Percentiles rank a stretch among this genome's conserved stretches.
phyloP scores from a whole-genome alignment of 805 yeast species.

The Vanderwaltozyma polyspora region DNA sequence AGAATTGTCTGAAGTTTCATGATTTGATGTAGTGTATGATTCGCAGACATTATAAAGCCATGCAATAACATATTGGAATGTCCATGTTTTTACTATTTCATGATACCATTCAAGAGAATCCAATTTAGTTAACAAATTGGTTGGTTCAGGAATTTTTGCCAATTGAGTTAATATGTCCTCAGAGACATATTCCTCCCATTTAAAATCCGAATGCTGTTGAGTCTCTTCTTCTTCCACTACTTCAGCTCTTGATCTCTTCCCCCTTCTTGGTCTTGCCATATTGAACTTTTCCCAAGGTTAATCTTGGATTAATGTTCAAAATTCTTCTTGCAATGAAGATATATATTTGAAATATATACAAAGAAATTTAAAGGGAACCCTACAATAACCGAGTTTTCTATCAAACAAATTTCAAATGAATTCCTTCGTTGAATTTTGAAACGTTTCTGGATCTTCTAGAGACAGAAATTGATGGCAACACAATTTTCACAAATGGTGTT shows the following conservation, averaged over 20 bases:
- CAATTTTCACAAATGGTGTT: no score
- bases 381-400: no score
- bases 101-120: neutral
- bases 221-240: neutral
- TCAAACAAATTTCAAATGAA: no score
- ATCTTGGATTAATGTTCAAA: no score
- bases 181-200: constrained; percentile 16
- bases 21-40: constrained; percentile 12
- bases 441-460: no score
- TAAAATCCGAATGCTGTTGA: constrained; percentile 3
- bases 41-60: constrained; percentile 27
- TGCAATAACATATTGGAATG: constrained; percentile 24
- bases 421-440: no score
- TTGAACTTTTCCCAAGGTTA: no score
- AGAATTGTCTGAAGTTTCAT: neutral
- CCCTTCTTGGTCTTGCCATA: neutral
- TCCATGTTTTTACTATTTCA: constrained; percentile 13
- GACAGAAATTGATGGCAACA: no score
- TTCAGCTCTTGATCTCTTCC: neutral
- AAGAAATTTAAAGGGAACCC: no score
- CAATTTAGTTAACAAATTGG: neutral
- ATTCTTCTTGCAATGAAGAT: no score
- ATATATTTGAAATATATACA: no score
- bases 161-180: constrained; percentile 17
- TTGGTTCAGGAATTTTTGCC: constrained; percentile 8